Conservation (phyloP, 306 rosid genomes). For the Citrullus mucosospermus region DNA sequence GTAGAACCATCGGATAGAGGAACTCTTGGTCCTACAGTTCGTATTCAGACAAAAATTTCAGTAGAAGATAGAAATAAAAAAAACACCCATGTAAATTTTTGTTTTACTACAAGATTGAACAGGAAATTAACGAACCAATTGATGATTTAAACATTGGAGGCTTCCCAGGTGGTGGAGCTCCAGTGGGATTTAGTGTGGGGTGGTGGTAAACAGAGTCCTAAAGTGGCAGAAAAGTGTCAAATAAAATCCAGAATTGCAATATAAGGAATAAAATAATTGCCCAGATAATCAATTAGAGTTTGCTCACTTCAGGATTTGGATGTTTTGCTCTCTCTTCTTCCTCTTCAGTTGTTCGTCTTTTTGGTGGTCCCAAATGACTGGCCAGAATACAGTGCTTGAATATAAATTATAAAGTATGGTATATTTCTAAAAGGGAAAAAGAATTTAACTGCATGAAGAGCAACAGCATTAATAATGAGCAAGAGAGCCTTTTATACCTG, state of each 20-base stretch:
- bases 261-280: neutral
- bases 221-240: neutral
- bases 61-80: neutral
- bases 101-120: constrained; percentile 10
- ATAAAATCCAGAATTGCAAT: neutral
- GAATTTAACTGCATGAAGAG: neutral
- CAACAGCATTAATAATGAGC: neutral
- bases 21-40: constrained; percentile 77
- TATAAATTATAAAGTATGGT: constrained; percentile 11
- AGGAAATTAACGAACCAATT: constrained; percentile 41
- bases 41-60: constrained; percentile 18
- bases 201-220: constrained; percentile 29
- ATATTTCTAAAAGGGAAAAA: neutral
- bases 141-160: constrained; percentile 96
- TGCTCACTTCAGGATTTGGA: constrained; percentile 77
- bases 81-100: neutral
- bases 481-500: constrained; percentile 42
- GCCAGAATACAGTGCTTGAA: constrained; percentile 24
- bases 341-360: constrained; percentile 76
- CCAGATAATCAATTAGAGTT: neutral
- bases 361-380: constrained; percentile 96
- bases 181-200: constrained; percentile 89
- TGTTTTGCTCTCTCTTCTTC: constrained; percentile 88
- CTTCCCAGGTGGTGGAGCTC: constrained; percentile 99
- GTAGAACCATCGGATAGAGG: constrained; percentile 82